Conservation (phyloP, 2,329 filamentous ascomycete genomes). For the Scolecobasidium constrictum region DNA sequence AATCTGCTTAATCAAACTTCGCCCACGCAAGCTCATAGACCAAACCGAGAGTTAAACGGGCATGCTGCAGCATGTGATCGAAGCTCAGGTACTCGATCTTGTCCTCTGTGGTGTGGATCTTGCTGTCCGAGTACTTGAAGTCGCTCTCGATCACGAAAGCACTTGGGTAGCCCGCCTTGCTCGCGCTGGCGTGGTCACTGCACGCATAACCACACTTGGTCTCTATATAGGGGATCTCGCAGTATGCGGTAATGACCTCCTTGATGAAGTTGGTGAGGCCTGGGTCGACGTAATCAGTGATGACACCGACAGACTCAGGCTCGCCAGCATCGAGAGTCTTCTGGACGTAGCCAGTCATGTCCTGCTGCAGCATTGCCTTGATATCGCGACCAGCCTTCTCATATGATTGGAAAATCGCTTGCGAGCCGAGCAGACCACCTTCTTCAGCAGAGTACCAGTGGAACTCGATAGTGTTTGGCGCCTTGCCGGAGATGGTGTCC, state of each 20-base stretch:
- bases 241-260: conserved; percentile 76
- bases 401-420: conserved; percentile 80
- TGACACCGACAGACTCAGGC: conserved; percentile 79
- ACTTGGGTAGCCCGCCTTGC: conserved; percentile 62
- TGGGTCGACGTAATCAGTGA: conserved; percentile 81
- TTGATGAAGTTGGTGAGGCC: conserved; percentile 85
- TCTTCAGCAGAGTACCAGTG: conserved; percentile 95
- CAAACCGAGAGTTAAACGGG: conserved; percentile 70
- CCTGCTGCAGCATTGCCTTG: conserved; percentile 96
- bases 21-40: conserved; percentile 77
- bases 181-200: conserved; percentile 63
- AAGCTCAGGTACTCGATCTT: conserved; percentile 64
- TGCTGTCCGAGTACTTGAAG: conserved; percentile 52
- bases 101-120: conserved; percentile 63
- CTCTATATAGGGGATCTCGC: conserved; percentile 73
- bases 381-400: conserved; percentile 61
- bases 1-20: conserved; percentile 46
- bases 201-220: conserved; percentile 86
- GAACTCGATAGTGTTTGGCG: conserved; percentile 83
- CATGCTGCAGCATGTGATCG: conserved; percentile 87
- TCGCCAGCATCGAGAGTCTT: conserved; percentile 73
- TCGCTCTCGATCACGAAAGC: conserved; percentile 68
- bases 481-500: conserved; percentile 58
- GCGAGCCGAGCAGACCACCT: conserved; percentile 74
- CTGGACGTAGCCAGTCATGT: conserved; percentile 89